A percentile compares a stretch with the other conserved stretches of the same genome.
These are phyloP conservation scores for Euphorbia schlechtendalii DNA, from an alignment of 441 rosid genomes.

Conservation along the genomic window DNA sequence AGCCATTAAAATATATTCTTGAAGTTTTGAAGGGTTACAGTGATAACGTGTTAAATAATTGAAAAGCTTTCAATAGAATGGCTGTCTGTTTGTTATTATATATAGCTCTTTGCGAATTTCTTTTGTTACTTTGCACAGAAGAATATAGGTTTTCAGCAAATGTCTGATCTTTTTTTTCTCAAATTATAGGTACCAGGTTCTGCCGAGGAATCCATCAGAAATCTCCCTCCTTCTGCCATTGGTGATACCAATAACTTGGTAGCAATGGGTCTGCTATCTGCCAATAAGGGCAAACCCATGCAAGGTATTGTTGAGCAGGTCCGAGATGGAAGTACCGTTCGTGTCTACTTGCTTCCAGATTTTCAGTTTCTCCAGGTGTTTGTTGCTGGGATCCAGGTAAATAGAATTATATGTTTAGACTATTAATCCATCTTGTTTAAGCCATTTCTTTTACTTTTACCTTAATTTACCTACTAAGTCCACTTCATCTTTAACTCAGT, in stretches of 20 bases:
- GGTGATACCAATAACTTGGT: slow-evolving; percentile 81
- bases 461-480: slow-evolving; percentile 4
- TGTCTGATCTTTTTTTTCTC: not conserved
- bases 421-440: not conserved
- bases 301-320: slow-evolving; percentile 93
- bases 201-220: slow-evolving; percentile 68
- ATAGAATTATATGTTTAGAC: slow-evolving; percentile 4
- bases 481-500: slow-evolving; percentile 32
- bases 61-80: too few relatives aligned
- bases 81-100: too few relatives aligned
- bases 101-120: too few relatives aligned
- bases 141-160: not conserved
- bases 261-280: slow-evolving; percentile 74
- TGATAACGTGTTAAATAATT: too few relatives aligned
- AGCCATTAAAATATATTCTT: too few relatives aligned
- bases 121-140: too few relatives aligned
- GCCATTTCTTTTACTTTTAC: not conserved
- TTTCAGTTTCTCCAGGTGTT: slow-evolving; percentile 94
- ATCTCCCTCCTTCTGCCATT: slow-evolving; percentile 88
- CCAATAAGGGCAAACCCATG: slow-evolving; percentile 87
- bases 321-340: slow-evolving; percentile 92
- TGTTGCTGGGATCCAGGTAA: slow-evolving; percentile 96
- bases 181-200: slow-evolving; percentile 68
- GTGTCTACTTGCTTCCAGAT: slow-evolving; percentile 92
- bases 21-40: too few relatives aligned